A percentile compares a stretch with the other conserved stretches of the same genome.
These are phyloP conservation scores for Austroboletus festivus DNA, from an alignment of 768 basidiomycete genomes.

Conservation along the genomic window DNA sequence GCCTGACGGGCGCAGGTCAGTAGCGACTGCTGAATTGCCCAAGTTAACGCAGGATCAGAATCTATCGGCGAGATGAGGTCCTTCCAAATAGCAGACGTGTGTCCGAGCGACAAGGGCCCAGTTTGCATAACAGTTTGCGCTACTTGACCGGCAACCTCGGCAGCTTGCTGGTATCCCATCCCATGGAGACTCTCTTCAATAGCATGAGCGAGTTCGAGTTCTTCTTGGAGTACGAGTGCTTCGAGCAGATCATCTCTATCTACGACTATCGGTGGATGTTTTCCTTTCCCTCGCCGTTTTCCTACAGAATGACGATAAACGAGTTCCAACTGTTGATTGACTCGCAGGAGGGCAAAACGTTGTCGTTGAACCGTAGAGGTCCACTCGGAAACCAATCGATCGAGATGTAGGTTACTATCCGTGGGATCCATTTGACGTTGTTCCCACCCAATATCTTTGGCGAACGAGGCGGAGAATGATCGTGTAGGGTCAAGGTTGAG, in stretches of 20 bases:
- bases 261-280: constrained; percentile 1
- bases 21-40: constrained; percentile 31
- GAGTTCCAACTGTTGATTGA: constrained; percentile 38
- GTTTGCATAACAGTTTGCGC: constrained; percentile 7
- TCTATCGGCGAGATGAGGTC: constrained; percentile 6
- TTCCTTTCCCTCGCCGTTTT: constrained; percentile 1
- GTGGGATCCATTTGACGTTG: constrained; percentile 15
- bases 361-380: constrained; percentile 18
- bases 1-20: constrained; percentile 12
- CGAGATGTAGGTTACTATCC: constrained; percentile 26
- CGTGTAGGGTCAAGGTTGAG: constrained; percentile 41
- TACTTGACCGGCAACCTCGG: constrained; percentile 3
- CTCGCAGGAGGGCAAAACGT: constrained; percentile 23
- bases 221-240: constrained; percentile 33
- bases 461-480: constrained; percentile 50
- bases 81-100: constrained; percentile 7
- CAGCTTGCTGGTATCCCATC: constrained; percentile 4
- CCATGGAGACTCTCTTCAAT: constrained; percentile 45
- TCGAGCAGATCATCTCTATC: constrained; percentile 13
- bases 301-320: constrained; percentile 35
- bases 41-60: constrained; percentile 22
- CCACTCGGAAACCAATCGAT: constrained; percentile 34
- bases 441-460: constrained; percentile 29
- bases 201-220: constrained; percentile 42
- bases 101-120: constrained; percentile 3